Percentiles rank a stretch among this genome's conserved stretches.
Evolutionary conservation across 345 rosid genomes (phyloP).

Genomic region (Rubroshorea leprosula): DNA sequence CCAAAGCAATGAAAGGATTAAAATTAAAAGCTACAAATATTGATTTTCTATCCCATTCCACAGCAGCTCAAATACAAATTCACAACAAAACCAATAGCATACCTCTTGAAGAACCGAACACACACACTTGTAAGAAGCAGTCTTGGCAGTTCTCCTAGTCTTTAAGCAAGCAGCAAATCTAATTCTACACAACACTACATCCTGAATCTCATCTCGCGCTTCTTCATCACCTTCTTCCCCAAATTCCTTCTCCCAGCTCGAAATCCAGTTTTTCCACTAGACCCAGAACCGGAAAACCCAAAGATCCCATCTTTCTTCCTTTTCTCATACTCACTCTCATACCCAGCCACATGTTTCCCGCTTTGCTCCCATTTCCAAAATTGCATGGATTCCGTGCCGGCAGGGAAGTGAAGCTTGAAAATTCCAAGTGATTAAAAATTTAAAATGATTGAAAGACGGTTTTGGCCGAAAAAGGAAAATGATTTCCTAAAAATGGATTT

Average conservation of each 20-base stretch:
- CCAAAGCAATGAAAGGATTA: too few relatives aligned
- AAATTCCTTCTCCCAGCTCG: constrained; percentile 25
- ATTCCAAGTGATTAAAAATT: too few relatives aligned
- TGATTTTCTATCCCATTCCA: too few relatives aligned
- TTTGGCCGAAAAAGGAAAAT: too few relatives aligned
- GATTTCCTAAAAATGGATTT: too few relatives aligned
- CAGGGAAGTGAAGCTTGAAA: too few relatives aligned
- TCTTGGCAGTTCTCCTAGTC: constrained; percentile 52
- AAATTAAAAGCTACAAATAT: too few relatives aligned
- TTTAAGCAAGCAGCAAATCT: constrained; percentile 45
- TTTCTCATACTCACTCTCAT: constrained; percentile 21
- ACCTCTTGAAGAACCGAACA: constrained; percentile 43
- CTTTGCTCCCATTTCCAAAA: constrained; percentile 25
- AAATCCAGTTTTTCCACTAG: constrained; percentile 18
- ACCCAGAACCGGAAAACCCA: constrained; percentile 65
- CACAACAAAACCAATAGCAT: background rate
- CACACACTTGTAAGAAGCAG: constrained; percentile 33
- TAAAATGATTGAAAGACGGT: too few relatives aligned
- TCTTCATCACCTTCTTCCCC: constrained; percentile 28
- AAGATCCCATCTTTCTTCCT: constrained; percentile 43
- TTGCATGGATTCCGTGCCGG: background rate
- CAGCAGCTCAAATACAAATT: too few relatives aligned
- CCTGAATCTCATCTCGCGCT: constrained; percentile 31
- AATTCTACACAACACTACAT: constrained; percentile 19
- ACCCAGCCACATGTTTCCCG: constrained; percentile 60